Base-by-base conservation (phyloP, 495 filamentous ascomycete species). In the Penicillium antarcticum region DNA sequence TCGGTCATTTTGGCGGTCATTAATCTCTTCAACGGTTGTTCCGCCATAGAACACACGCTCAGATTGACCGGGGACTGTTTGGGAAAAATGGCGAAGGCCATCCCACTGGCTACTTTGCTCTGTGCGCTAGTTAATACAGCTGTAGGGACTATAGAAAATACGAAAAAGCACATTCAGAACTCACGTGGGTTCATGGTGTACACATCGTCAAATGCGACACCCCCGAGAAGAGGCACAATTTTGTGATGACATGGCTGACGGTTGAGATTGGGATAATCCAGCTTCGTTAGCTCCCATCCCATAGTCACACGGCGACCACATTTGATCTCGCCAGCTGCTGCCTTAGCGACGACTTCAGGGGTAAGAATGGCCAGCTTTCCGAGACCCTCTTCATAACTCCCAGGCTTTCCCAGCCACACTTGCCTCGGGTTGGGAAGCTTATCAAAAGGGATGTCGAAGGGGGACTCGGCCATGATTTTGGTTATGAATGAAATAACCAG, bases 31-130 rank as follows among this genome's bases (percentile, higher is more conserved):
- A 17, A 54, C 63, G 17, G 67, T 75, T 16, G 71, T 66, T n/a
- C 68, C 66, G 52, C 80, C 80, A 60, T 81, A 80, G 62, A 81
- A 82, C 4, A 74, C 48, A 23, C 72, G 65, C 31, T 64, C 42
- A 29, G 68, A 45, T 46, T 68, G 60, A 41, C 66, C 58, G 17
- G 67, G 55, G 11, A 66, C 61, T 1, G 53, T 62, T 39, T 69
- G 66, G 10, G 61, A 66, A 40, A 69, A 69, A 53, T 88, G 85
- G 45, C 82, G 71, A 14, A 88, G 77, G 16, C 83, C 82, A 64
- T 90, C 87, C 87, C 87, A 89, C 63, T 90, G 87, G 21, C 81
- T 85, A 49, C 81, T 80, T 60, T 78, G 76, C 62, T 89, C 65
- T 68, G 46, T 16, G 17, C 10, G 10, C 14, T 1, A 9, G 35